Evolutionary conservation across 139 green algal species (phyloP), one percentile per base, ranked within the genome.

Genomic region (Closterium sp.): DNA sequence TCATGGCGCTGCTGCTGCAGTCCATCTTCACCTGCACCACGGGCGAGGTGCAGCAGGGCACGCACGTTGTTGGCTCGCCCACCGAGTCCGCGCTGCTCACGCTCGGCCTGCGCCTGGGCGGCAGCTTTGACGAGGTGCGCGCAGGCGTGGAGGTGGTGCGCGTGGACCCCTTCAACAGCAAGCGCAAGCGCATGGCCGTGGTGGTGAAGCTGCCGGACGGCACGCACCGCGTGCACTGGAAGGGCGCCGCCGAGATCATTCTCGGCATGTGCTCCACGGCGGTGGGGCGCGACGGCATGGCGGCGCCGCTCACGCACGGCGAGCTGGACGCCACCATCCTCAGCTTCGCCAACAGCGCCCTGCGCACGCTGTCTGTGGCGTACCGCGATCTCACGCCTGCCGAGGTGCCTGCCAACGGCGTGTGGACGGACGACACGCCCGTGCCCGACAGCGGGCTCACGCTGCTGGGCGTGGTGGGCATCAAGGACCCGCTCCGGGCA

Each of bases 181-280:
- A 35, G n/a, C 35, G 55, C 33, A 94, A 94, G 90, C 69, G 89
- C 30, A 94, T 94, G 91, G 91, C 91, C 16, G 95, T 96, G 83
- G 95, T 98, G 76, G 85, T 98, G 30, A 64, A 89, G 34, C 94
- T 94, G 81, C 90, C 91, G 3, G 88, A 88, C 19, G 93, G 94
- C 69, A 94, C 91, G 87, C 92, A 96, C 36, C 95, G 97, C 28
- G 94, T 99, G 33, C 98, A 98, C 96, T 98, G 97, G 95, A 99
- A 99, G 96, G 97, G 98, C 84, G 98, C 98, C 2, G 96, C 97
- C 2, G 98, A 99, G 94, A 98, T 98, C 91, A 96, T 99, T 93
- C 94, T 99, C 85, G 92, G 94, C 33, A 93, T 95, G 85, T 99
- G 97, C 84, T 2, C 90, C 35, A 69, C 31, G 9, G 34, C 16